These are phyloP conservation scores for Eucalyptus pumila DNA, from an alignment of 345 rosid genomes.

Conservation along the genomic window DNA sequence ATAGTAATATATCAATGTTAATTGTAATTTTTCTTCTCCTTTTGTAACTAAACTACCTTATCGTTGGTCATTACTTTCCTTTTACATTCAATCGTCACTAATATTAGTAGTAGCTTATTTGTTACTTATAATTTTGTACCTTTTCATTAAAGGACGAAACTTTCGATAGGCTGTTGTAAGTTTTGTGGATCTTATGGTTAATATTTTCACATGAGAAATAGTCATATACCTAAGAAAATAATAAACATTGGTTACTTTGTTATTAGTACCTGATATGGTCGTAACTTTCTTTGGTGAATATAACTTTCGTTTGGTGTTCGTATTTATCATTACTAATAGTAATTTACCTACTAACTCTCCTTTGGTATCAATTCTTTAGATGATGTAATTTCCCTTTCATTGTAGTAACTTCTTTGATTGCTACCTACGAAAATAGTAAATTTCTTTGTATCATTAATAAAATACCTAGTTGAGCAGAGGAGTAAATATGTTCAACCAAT, in stretches of 20 bases:
- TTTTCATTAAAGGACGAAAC: accelerated
- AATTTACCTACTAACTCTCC: background rate
- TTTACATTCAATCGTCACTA: too few species aligned
- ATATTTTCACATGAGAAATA: background rate
- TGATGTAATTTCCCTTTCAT: background rate
- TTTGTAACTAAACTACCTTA: too few species aligned
- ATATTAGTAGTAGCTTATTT: too few species aligned
- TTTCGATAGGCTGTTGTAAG: too few species aligned
- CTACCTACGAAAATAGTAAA: background rate
- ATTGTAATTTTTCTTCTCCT: too few species aligned
- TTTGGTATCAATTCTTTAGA: too few species aligned
- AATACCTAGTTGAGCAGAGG: too few species aligned
- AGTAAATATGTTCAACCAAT: background rate
- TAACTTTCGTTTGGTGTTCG: background rate
- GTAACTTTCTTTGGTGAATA: background rate
- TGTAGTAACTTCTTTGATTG: too few species aligned
- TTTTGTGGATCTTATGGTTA: accelerated
- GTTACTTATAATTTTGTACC: too few species aligned
- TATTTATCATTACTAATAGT: background rate
- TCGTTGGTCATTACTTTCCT: too few species aligned
- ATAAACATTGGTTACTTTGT: too few species aligned
- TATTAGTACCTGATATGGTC: background rate
- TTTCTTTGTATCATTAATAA: background rate
- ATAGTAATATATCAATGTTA: too few species aligned
- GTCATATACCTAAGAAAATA: background rate